Evolutionary conservation across 352 stramenopile species (phyloP).

Genomic region (Aphanomyces euteiches): DNA sequence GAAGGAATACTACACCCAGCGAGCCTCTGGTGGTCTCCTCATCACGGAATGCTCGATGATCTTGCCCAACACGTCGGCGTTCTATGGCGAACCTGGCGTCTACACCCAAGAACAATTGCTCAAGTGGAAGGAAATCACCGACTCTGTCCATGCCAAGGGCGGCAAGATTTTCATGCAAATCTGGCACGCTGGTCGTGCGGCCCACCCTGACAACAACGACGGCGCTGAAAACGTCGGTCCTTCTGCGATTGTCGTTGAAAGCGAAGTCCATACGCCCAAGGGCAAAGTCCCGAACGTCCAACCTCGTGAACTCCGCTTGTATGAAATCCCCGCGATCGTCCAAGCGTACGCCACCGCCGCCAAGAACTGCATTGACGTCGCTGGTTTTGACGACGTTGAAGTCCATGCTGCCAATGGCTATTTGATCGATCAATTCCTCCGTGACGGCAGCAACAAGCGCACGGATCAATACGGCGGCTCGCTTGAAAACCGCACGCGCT

Average conservation of each 20-base stretch:
- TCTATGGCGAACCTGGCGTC: not conserved
- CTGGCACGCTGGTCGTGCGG: not conserved
- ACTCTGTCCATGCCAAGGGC: not conserved
- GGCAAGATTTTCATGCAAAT: not conserved
- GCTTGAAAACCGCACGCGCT: conserved; percentile 75
- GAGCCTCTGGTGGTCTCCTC: not conserved
- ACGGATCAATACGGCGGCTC: conserved; percentile 82
- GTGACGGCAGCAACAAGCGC: conserved; percentile 71
- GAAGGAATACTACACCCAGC: not conserved
- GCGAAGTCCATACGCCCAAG: not conserved
- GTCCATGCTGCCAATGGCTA: conserved; percentile 89
- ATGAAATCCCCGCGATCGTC: not conserved
- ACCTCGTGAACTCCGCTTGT: not conserved
- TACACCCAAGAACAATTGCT: not conserved
- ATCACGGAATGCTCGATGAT: conserved; percentile 3
- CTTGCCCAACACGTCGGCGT: not conserved
- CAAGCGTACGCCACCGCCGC: not conserved
- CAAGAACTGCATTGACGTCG: not conserved
- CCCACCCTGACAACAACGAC: not conserved
- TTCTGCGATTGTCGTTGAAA: not conserved
- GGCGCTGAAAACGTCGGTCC: not conserved
- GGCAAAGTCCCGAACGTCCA: not conserved
- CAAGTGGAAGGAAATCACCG: not conserved
- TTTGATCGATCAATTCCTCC: conserved; percentile 88
- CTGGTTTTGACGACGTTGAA: conserved; percentile 84